These are phyloP conservation scores for Vitellaria paradoxa DNA, from an alignment of 179 eudicot species.

Conservation along the genomic window DNA sequence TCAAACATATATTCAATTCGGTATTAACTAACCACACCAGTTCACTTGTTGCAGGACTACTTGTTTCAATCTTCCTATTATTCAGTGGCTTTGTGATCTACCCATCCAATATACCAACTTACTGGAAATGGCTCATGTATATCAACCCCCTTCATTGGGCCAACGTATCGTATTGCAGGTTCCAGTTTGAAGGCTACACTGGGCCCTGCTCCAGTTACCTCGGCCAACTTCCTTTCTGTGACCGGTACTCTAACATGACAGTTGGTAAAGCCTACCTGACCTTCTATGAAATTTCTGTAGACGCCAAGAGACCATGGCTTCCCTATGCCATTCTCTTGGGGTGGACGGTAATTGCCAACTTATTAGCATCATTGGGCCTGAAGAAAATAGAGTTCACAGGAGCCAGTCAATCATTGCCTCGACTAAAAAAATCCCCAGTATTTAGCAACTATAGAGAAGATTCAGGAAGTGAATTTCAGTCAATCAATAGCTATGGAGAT, in stretches of 20 bases:
- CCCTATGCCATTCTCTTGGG: constrained; percentile 8
- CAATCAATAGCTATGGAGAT: neutral
- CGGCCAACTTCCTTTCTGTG: constrained; percentile 12
- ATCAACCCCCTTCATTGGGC: constrained; percentile 17
- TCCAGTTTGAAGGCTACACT: constrained; percentile 11
- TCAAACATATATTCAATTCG: neutral
- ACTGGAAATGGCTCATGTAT: constrained; percentile 15
- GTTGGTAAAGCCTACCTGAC: constrained; percentile 14
- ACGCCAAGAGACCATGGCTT: constrained; percentile 4
- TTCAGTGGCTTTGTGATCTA: constrained; percentile 18
- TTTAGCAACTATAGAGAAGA: constrained; percentile 7
- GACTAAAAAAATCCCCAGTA: constrained; percentile 3
- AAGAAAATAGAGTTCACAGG: constrained; percentile 16
- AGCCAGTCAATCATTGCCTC: constrained; percentile 12
- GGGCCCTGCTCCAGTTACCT: constrained; percentile 14
- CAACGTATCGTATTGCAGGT: constrained; percentile 10
- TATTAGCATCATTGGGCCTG: constrained; percentile 15
- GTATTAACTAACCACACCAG: neutral
- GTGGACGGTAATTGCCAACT: constrained; percentile 10
- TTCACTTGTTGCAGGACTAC: constrained; percentile 11
- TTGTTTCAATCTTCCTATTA: constrained; percentile 15
- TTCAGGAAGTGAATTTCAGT: constrained; percentile 7
- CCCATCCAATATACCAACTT: constrained; percentile 15
- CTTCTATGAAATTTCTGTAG: constrained; percentile 12
- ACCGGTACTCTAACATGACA: constrained; percentile 8